Percentiles rank a stretch among this genome's conserved stretches.
Evolutionary conservation across 306 rosid species (phyloP).

Genomic region (Mimosa pudica): DNA sequence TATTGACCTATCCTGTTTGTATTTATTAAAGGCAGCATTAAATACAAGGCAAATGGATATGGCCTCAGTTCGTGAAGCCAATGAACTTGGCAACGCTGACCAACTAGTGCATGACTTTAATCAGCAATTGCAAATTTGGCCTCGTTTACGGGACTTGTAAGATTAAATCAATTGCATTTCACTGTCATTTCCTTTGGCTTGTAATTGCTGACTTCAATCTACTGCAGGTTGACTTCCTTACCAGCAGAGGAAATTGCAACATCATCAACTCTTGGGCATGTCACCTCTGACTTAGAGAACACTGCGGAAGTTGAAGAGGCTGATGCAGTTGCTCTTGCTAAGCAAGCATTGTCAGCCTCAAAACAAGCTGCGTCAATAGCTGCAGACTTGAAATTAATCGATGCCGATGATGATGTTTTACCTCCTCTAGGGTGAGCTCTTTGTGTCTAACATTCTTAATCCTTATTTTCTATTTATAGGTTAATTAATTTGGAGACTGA

Average conservation of each 20-base stretch:
- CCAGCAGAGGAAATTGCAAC: constrained; percentile 35
- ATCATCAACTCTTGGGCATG: constrained; percentile 37
- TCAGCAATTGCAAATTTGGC: constrained; percentile 60
- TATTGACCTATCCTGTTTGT: constrained; percentile 20
- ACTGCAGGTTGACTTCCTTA: constrained; percentile 62
- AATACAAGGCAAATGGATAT: constrained; percentile 52
- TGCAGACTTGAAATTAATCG: constrained; percentile 45
- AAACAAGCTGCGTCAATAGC: constrained; percentile 63
- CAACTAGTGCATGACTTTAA: constrained; percentile 50
- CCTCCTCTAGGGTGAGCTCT: constrained; percentile 58
- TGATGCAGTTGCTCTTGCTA: constrained; percentile 62
- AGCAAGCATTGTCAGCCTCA: constrained; percentile 76
- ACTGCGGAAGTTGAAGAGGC: constrained; percentile 42
- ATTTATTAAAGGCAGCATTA: constrained; percentile 55
- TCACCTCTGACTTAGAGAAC: constrained; percentile 29
- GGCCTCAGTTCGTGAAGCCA: constrained; percentile 48
- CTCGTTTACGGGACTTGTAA: constrained; percentile 66
- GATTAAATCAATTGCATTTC: constrained; percentile 42
- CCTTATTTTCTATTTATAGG: constrained; percentile 22
- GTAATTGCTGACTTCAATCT: constrained; percentile 26
- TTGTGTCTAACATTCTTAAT: constrained; percentile 28
- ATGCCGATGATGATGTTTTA: constrained; percentile 44
- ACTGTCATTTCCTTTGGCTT: constrained; percentile 14
- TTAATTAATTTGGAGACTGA: constrained; percentile 36
- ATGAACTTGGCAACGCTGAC: constrained; percentile 36